phyloP scores from a whole-genome alignment of 2,329 filamentous ascomycete species.

The Pseudocercospora ulei region DNA sequence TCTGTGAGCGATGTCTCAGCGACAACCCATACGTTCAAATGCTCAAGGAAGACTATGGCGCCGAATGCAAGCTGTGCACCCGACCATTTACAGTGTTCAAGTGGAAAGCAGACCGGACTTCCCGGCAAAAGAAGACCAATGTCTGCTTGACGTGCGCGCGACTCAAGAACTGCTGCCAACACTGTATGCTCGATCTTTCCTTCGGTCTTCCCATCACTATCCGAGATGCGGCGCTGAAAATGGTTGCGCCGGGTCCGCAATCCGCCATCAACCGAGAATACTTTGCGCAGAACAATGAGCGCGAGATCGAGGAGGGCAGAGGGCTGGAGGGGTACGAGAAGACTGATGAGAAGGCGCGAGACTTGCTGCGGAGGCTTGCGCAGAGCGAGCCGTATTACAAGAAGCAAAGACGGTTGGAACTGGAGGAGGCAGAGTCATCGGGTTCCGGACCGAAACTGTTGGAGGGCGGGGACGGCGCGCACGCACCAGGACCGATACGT shows the following conservation, averaged over 20 bases:
- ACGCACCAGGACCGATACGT: conserved; percentile 61
- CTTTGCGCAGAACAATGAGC: conserved; percentile 95
- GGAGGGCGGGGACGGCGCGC: conserved; percentile 35
- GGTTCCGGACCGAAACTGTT: conserved; percentile 38
- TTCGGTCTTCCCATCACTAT: conserved; percentile 93
- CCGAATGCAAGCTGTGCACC: conserved; percentile 62
- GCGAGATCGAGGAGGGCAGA: conserved; percentile 83
- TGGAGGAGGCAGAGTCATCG: conserved; percentile 33
- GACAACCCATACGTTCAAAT: conserved; percentile 98
- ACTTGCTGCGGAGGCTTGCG: conserved; percentile 72
- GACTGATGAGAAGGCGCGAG: conserved; percentile 91
- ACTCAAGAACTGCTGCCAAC: conserved; percentile 97
- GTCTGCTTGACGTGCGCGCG: conserved; percentile 95
- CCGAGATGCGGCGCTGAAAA: conserved; percentile 90
- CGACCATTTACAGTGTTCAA: conserved; percentile 91
- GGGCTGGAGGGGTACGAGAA: conserved; percentile 88
- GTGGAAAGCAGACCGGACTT: conserved; percentile 86
- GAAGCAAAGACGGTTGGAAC: conserved; percentile 62
- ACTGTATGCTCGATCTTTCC: conserved; percentile 94
- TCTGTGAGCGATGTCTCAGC: conserved; percentile 85
- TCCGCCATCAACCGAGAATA: conserved; percentile 94
- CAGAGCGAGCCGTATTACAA: conserved; percentile 93
- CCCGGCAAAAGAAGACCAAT: conserved; percentile 84
- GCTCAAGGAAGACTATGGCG: conserved; percentile 93
- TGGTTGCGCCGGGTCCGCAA: conserved; percentile 87